Conservation (phyloP, 2,329 filamentous ascomycete species). For the Phaeosphaeria sp. region DNA sequence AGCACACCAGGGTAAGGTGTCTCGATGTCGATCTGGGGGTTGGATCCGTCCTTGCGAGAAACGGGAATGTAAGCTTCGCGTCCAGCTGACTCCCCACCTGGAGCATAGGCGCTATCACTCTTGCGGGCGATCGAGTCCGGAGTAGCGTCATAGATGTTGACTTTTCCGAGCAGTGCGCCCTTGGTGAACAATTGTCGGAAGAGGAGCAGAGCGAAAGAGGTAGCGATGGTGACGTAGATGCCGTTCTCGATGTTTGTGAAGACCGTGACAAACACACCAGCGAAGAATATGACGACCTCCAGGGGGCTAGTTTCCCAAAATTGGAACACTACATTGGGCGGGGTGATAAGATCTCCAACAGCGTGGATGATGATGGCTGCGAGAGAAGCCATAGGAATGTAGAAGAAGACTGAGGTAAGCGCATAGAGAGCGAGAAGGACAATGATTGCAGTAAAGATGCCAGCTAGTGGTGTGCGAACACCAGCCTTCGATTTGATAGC, state of each 20-base stretch:
- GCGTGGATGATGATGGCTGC: slow-evolving; percentile 95
- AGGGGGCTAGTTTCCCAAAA: slow-evolving; percentile 94
- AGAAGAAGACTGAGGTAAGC: slow-evolving; percentile 87
- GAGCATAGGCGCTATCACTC: slow-evolving; percentile 19
- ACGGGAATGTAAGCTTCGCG: slow-evolving; percentile 68
- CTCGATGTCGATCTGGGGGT: slow-evolving; percentile 80
- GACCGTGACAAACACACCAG: slow-evolving; percentile 87
- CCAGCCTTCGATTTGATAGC: slow-evolving; percentile 98
- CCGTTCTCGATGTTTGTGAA: slow-evolving; percentile 91
- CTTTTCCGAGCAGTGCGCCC: slow-evolving; percentile 77
- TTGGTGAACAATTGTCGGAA: slow-evolving; percentile 84
- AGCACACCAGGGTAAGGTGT: slow-evolving; percentile 90
- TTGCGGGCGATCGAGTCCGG: slow-evolving; percentile 73
- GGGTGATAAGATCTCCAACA: slow-evolving; percentile 88
- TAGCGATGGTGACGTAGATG: slow-evolving; percentile 83
- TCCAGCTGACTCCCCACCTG: slow-evolving; percentile 9
- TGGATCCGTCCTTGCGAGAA: slow-evolving; percentile 87
- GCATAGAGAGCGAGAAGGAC: slow-evolving; percentile 92
- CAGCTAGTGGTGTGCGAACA: slow-evolving; percentile 87
- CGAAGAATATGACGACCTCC: slow-evolving; percentile 91
- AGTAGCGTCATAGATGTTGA: slow-evolving; percentile 83
- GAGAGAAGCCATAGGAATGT: slow-evolving; percentile 82
- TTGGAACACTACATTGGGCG: slow-evolving; percentile 88
- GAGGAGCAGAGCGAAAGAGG: slow-evolving; percentile 79
- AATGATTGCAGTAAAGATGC: slow-evolving; percentile 83